Conservation (phyloP, 225 moss, liverwort and hornwort species). For the Pleurozium schreberi region DNA sequence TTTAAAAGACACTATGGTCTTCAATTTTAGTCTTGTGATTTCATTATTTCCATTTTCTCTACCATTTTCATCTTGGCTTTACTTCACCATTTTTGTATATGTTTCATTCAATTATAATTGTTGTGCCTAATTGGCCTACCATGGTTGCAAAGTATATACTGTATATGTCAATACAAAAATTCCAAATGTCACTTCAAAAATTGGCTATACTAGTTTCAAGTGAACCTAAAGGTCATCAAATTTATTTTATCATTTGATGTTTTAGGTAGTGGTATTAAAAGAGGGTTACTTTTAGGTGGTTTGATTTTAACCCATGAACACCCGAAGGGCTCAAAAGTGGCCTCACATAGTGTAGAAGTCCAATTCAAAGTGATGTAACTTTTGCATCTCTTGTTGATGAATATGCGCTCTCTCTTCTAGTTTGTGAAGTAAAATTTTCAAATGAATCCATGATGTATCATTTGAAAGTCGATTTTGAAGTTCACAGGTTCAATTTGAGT, state of each 20-base stretch:
- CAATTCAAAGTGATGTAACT: too few relatives aligned
- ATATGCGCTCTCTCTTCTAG: too few relatives aligned
- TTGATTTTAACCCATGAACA: too few relatives aligned
- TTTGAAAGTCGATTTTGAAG: too few relatives aligned
- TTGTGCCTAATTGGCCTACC: accelerated
- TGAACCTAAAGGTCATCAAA: neutral
- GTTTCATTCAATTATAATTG: too few relatives aligned
- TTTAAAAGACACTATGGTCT: neutral
- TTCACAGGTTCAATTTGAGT: too few relatives aligned
- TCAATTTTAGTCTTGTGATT: neutral
- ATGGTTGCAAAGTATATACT: neutral
- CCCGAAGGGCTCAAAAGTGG: too few relatives aligned
- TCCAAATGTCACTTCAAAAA: neutral
- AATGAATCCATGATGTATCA: too few relatives aligned
- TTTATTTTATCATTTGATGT: neutral
- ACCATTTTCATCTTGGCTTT: neutral
- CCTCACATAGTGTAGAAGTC: too few relatives aligned
- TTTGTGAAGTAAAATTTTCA: too few relatives aligned
- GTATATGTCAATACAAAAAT: neutral
- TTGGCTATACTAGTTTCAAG: accelerated
- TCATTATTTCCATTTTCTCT: accelerated
- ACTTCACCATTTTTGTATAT: neutral
- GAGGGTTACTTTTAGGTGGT: too few relatives aligned
- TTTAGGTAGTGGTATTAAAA: neutral
- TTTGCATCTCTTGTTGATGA: too few relatives aligned